Base-by-base conservation (phyloP, 2,329 filamentous ascomycete genomes). In the Colletotrichum simmondsii region DNA sequence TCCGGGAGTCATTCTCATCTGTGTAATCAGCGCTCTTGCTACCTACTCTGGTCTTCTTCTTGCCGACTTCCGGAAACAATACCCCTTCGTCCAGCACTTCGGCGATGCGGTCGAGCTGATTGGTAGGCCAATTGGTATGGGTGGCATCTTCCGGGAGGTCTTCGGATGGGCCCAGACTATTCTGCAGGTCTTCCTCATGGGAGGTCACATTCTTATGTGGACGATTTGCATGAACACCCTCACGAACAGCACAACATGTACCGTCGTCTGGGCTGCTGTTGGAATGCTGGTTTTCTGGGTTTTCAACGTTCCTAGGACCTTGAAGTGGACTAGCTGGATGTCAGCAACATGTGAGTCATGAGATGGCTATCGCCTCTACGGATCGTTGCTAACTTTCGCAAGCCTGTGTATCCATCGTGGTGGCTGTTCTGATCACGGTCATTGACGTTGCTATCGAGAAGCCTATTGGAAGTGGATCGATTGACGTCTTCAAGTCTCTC, bases 11-110 rank as follows among this genome's bases (percentile, higher is more conserved):
- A 89, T 94, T 72, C 79, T 94, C 78, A 94, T 93, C 57, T 86
- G 94, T 72, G 87, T 92, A n/a, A 87, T 85, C 60, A 85, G 92
- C 56, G 88, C 92, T 11, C 82, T 94, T 3, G 94, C 94, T 77
- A 94, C 92, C 2, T 94, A 85, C 77, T 85, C 85, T 0, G 85
- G 93, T 10, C 78, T 85, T 10, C 78, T 82, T 49, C 78, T 85
- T 54, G 93, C 91, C 88, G 89, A 93, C 78, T 95, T 94, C 81
- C 93, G 92, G 78, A 84, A 93, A 70, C 86, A 89, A 72, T 91
- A 95, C 77, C 93, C 93, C 0, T 90, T 93, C 80, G 86, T 93
- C 37, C 86, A 89, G 69, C 91, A 88, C 71, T 92, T 93, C 78
- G 90, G 90, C 22, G 92, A 94, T 75, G 91, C 90, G 2, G 90